Base-by-base conservation (phyloP, 345 rosid species). In the Rhodamnia argentea region DNA sequence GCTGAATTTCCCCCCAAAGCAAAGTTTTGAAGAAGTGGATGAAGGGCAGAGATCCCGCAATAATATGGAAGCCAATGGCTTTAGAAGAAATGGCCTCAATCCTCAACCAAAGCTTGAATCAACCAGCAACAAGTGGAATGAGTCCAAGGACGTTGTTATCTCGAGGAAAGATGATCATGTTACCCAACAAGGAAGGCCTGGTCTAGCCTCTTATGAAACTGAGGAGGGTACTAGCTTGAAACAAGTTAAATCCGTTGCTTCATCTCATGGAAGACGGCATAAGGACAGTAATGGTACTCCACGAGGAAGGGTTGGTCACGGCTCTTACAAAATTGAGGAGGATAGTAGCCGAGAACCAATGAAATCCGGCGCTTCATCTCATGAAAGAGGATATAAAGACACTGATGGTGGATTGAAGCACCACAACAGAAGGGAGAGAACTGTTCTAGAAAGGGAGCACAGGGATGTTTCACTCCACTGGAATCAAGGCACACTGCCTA, bases 361-460 rank as follows among this genome's bases (percentile, higher is more conserved):
- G 23, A 89, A 93, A 86, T 90, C 89, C 83, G 92, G 92, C 85
- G 86, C 89, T 89, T 91, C 91, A 87, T 89, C 95, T 84, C 86
- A 83, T 59, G 86, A 88, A 86, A 93, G 88, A 84, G 88, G 88
- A 86, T 83, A 82, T 53, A 88, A 91, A 76, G 84, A 84, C 82
- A 54, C 56, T 18, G 87, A 90, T 64, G 54, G 82, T 70, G 78
- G 24, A 32, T 37, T 70, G 78, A 70, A 37, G 47, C 42, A 37
- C 78, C 78, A 16, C 47, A 18, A 37, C 47, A 32, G 78, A 58
- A 85, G 86, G 86, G 96, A 92, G 87, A 88, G 90, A 75, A 83
- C 84, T 84, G 91, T 78, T 23, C 92, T 84, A 62, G 89, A 84
- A 62, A 89, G 84, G 87, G 92, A 89, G 52, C 59, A 54, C 76